Evolutionary conservation across 208 protist genomes (phyloP).

Genomic region (Polymyxa betae): DNA sequence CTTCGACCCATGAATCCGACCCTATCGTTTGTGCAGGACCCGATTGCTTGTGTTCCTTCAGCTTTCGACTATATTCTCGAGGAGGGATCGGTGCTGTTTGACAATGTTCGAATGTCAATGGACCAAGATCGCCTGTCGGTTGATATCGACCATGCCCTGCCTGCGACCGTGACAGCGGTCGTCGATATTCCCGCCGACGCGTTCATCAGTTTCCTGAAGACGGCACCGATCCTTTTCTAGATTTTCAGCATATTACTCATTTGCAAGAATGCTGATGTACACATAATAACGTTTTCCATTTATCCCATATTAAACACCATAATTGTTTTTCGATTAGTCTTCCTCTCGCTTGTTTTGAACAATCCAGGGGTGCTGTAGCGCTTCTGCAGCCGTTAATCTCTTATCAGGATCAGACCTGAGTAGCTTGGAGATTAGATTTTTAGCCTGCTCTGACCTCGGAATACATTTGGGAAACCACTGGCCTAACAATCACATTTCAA

Average conservation of each 20-base stretch:
- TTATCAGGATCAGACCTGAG: neutral
- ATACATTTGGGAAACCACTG: slow-evolving; percentile 32
- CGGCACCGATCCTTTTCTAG: neutral
- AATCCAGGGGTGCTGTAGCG: slow-evolving; percentile 15
- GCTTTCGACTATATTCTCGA: neutral
- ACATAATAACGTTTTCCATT: neutral
- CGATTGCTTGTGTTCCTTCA: neutral
- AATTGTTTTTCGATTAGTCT: neutral
- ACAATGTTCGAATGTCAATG: neutral
- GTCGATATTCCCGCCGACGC: neutral
- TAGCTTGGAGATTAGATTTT: neutral
- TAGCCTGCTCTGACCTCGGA: slow-evolving; percentile 31
- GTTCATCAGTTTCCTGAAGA: slow-evolving; percentile 23
- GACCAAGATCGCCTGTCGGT: neutral
- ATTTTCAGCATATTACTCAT: neutral
- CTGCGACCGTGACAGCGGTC: neutral
- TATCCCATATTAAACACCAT: neutral
- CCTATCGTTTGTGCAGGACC: too few species aligned
- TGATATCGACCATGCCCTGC: neutral
- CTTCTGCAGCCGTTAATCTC: neutral
- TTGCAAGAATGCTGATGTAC: neutral
- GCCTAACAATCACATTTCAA: slow-evolving; percentile 2
- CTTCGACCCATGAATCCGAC: too few species aligned
- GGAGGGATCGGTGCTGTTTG: neutral
- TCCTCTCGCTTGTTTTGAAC: neutral